A percentile compares a stretch with the other conserved stretches of the same genome.
Conservation (phyloP, 2,329 filamentous ascomycete species). For the Lasiodiplodia citricola region DNA sequence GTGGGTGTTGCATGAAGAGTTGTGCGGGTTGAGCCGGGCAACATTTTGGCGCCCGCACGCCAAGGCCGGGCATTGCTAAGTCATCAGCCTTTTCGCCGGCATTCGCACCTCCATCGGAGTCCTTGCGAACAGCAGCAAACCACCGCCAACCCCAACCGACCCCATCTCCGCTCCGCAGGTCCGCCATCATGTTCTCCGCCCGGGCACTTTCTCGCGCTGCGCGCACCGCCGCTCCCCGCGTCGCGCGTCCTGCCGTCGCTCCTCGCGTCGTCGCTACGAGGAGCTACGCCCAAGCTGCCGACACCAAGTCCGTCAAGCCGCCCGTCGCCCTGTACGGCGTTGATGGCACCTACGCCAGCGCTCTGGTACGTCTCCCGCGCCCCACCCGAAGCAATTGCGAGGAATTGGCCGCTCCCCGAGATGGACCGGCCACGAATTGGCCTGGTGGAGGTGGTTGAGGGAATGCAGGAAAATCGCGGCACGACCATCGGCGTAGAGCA, state of each 20-base stretch:
- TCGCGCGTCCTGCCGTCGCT: conserved; percentile 56
- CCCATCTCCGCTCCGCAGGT: conserved; percentile 25
- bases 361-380: conserved; percentile 74
- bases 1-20: not conserved
- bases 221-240: conserved; percentile 62
- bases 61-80: conserved; percentile 23
- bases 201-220: conserved; percentile 62
- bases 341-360: conserved; percentile 97
- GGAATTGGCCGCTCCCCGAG: conserved; percentile 19
- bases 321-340: conserved; percentile 92
- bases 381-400: conserved; percentile 1
- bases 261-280: conserved; percentile 67
- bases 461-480: conserved; percentile 11
- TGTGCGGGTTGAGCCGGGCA: not conserved
- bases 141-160: conserved; percentile 24
- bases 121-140: conserved; percentile 12
- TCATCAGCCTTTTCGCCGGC: conserved; percentile 27
- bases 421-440: conserved; percentile 20
- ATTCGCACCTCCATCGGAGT: conserved; percentile 24
- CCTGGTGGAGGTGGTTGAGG: not conserved
- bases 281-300: conserved; percentile 72
- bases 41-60: not conserved
- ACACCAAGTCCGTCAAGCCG: conserved; percentile 70
- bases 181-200: conserved; percentile 59
- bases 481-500: not conserved